Percentiles rank a stretch among this genome's conserved stretches.
Evolutionary conservation across 306 rosid species (phyloP).

Genomic region (Quercus cerris): DNA sequence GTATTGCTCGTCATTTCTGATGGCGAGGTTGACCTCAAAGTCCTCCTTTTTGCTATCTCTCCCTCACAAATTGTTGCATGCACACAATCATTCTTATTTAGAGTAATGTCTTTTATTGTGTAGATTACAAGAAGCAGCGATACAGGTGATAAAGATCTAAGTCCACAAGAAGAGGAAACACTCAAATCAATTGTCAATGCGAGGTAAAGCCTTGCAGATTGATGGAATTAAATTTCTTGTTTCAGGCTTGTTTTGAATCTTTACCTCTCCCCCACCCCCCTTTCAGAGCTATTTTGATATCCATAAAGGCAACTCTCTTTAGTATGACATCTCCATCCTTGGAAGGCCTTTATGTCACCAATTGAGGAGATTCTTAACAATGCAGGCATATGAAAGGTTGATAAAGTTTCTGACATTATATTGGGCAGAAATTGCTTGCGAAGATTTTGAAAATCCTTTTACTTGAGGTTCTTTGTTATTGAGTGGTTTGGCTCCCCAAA

Average conservation of each 20-base stretch:
- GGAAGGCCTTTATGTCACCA: too few relatives aligned
- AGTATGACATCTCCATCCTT: neutral
- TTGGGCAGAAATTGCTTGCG: neutral
- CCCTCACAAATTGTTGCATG: neutral
- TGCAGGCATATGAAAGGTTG: neutral
- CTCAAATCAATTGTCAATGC: constrained; percentile 67
- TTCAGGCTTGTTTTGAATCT: neutral
- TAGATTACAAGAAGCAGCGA: constrained; percentile 66
- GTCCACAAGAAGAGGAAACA: constrained; percentile 79
- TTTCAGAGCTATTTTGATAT: neutral
- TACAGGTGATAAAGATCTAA: constrained; percentile 43
- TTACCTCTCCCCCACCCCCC: too few relatives aligned
- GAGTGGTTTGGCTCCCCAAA: too few relatives aligned
- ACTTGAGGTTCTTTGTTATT: neutral
- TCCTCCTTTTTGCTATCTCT: neutral
- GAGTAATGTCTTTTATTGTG: constrained; percentile 11
- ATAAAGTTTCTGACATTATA: neutral
- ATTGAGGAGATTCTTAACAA: neutral
- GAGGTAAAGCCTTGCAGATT: constrained; percentile 43
- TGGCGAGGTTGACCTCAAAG: constrained; percentile 59
- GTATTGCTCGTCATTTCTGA: constrained; percentile 79
- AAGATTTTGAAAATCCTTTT: neutral
- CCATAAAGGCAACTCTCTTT: neutral
- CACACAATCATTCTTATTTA: neutral
- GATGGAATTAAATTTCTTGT: neutral